Percentiles rank a stretch among this genome's conserved stretches.
Conservation (phyloP, 306 rosid genomes). For the Urtica urens region DNA sequence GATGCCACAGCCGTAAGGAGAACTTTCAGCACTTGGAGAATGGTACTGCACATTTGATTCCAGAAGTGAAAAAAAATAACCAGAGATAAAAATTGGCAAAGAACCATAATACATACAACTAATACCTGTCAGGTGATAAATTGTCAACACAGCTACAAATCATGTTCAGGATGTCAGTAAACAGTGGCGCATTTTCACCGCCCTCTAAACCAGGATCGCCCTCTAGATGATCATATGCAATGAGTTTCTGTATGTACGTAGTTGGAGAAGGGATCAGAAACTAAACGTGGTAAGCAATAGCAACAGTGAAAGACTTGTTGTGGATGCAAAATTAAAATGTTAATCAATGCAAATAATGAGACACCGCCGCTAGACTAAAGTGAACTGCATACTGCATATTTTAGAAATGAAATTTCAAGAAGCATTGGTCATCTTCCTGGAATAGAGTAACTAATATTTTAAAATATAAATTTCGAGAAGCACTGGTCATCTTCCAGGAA, state of each 20-base stretch:
- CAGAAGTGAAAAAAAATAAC: conserved; percentile 22
- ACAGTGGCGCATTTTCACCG: conserved; percentile 63
- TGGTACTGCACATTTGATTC: conserved; percentile 56
- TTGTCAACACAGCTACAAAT: conserved; percentile 78
- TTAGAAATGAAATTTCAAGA: background rate
- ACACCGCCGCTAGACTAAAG: background rate
- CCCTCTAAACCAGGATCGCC: conserved; percentile 98
- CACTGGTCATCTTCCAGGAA: background rate
- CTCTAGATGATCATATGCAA: conserved; percentile 96
- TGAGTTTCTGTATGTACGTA: conserved; percentile 68
- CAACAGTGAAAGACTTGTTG: conserved; percentile 11
- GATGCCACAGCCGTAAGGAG: conserved; percentile 98
- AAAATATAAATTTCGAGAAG: background rate
- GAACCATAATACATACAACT: conserved; percentile 10
- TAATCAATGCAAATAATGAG: conserved; percentile 8
- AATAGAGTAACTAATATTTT: background rate
- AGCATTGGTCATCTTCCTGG: background rate
- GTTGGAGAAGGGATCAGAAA: conserved; percentile 19
- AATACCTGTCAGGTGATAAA: conserved; percentile 90
- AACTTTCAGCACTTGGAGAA: conserved; percentile 97
- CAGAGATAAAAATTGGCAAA: conserved; percentile 15
- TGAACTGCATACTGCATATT: too few species aligned
- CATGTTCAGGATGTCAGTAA: conserved; percentile 80
- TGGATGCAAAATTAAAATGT: conserved; percentile 2
- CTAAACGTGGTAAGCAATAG: too few species aligned